Base-by-base conservation (phyloP, 2,329 filamentous ascomycete species). In the Ceratocystis lukuohia region DNA sequence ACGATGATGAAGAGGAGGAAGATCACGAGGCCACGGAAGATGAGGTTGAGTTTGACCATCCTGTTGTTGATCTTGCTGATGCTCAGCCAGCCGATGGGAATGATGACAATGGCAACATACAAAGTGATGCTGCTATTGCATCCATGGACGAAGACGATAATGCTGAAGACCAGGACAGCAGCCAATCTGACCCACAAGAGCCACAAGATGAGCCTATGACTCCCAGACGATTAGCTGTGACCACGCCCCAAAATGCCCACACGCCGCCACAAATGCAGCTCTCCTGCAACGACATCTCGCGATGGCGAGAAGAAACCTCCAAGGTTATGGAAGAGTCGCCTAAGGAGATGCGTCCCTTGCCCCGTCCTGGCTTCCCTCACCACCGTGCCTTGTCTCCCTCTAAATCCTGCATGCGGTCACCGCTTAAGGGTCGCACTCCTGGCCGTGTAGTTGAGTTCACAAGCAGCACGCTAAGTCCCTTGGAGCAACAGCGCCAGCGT, bases 361-460 rank as follows among this genome's bases (percentile, higher is more conserved):
- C 79, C 5, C 79, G 80, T 1, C 56, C 64, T 8, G 41, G 20
- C n/a, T 57, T 41, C 25, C 74, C 79, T 2, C 81, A 82, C 12
- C 76, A 79, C 64, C 79, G 77, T 68, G 76, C 78, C n/a, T 78
- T 79, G 3, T 84, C 82, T 1, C 82, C 83, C 0, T 76, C 73
- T 7, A 85, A 85, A 71, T 85, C 83, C 0, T 81, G 78, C 69
- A 73, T 85, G 28, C 79, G 83, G 20, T 83, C 82, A 3, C 81
- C 82, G 0, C 71, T 82, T 20, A 85, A 85, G 70, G 79, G 80
- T 2, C 82, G 79, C 68, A 84, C 81, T 1, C 81, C 81, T 0
- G 83, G 83, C 3, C 79, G 81, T 0, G 80, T 84, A 0, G 83
- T 85, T 15, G 81, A 83, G 67, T 85, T 84, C 69, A 80, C 79